These are phyloP conservation scores for Aristolochia californica DNA, from an alignment of 164 flowering plant species.

Conservation along the genomic window DNA sequence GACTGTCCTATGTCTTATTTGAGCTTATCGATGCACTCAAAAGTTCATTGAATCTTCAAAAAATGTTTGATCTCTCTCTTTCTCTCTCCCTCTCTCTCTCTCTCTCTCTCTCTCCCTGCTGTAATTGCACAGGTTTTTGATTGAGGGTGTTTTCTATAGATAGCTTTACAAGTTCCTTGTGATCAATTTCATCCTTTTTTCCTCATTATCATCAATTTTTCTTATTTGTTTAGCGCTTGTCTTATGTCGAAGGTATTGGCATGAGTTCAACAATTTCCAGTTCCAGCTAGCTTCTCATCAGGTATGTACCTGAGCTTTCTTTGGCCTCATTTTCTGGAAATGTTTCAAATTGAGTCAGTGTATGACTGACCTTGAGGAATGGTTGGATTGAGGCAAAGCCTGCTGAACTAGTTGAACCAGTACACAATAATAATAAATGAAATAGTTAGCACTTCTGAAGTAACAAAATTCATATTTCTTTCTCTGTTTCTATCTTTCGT, in stretches of 20 bases:
- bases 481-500: no score
- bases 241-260: constrained; percentile 70
- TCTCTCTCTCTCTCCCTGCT: no score
- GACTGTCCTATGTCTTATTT: no score
- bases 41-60: no score
- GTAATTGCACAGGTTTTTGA: neutral
- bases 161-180: no score
- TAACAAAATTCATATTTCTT: no score
- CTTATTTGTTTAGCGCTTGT: neutral
- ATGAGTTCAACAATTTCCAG: constrained; percentile 92
- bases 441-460: no score
- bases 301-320: constrained; percentile 28
- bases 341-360: neutral
- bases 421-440: neutral
- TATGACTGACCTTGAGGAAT: no score
- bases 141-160: neutral
- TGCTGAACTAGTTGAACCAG: neutral
- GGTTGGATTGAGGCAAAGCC: neutral
- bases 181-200: neutral
- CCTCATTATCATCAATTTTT: no score
- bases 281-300: constrained; percentile 86
- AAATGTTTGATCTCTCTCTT: no score
- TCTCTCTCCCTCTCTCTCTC: no score
- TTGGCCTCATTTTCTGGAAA: neutral
- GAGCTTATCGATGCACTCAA: no score